These are phyloP conservation scores for Pseudogymnoascus sp. DNA, from an alignment of 2,329 filamentous ascomycete genomes.

Conservation along the genomic window DNA sequence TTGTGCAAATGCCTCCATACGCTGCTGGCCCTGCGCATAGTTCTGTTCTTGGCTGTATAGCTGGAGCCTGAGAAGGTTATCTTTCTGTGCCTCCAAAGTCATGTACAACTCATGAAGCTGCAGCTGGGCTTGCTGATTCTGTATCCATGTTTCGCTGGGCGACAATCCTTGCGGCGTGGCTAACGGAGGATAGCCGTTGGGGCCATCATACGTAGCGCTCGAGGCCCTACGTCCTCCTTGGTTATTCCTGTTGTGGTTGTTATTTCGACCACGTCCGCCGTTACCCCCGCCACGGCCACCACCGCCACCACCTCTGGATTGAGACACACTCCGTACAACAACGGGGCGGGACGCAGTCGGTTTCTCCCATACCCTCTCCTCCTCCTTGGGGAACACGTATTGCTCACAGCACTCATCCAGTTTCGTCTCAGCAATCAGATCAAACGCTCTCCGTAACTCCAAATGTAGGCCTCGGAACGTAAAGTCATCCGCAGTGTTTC, in stretches of 20 bases:
- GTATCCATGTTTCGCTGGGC: constrained; percentile 26
- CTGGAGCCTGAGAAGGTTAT: constrained; percentile 38
- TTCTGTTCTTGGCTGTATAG: constrained; percentile 40
- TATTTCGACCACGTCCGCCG: constrained; percentile 21
- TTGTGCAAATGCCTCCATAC: constrained; percentile 33
- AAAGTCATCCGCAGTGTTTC: constrained; percentile 92
- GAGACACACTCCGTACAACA: constrained; percentile 51
- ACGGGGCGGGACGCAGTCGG: constrained; percentile 47
- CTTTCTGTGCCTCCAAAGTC: constrained; percentile 34
- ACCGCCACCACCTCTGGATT: constrained; percentile 39
- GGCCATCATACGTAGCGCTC: constrained; percentile 25
- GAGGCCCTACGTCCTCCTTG: constrained; percentile 24
- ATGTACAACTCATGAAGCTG: constrained; percentile 29
- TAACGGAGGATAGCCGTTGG: constrained; percentile 18
- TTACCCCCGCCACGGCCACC: constrained; percentile 21
- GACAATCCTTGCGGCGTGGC: constrained; percentile 19
- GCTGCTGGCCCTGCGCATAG: constrained; percentile 37
- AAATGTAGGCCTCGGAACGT: constrained; percentile 86
- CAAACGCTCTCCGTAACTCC: constrained; percentile 83
- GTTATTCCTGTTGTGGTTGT: constrained; percentile 22
- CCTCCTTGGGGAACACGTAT: constrained; percentile 80
- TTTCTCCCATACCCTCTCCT: constrained; percentile 49
- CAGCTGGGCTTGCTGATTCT: constrained; percentile 26
- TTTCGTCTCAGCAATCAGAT: constrained; percentile 68
- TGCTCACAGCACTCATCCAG: constrained; percentile 79